Conservation (phyloP, 176 grass and related monocot genomes). For the Carex littledalei region DNA sequence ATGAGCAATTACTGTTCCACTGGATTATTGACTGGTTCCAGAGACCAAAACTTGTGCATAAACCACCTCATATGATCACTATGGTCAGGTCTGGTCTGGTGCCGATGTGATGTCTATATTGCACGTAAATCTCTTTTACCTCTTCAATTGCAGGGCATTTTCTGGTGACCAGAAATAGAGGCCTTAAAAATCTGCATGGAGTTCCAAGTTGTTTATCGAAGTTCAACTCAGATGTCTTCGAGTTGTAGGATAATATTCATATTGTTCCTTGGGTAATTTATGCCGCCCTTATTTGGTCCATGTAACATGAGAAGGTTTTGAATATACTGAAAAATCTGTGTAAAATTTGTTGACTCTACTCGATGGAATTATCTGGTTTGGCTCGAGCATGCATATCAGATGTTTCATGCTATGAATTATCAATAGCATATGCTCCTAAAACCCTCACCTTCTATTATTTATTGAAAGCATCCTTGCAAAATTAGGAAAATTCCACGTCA, state of each 20-base stretch:
- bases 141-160: neutral
- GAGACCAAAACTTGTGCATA: neutral
- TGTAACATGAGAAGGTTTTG: constrained; percentile 7
- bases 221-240: neutral
- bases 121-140: neutral
- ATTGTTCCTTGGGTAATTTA: neutral
- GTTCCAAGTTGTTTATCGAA: neutral
- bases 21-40: neutral
- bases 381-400: neutral
- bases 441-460: neutral
- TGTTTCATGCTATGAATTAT: neutral
- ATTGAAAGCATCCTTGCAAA: neutral
- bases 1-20: neutral
- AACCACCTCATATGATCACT: neutral
- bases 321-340: neutral
- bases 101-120: neutral
- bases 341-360: neutral
- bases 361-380: neutral
- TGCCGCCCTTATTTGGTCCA: neutral
- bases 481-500: neutral
- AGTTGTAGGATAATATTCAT: neutral
- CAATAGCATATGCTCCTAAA: neutral
- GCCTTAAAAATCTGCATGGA: neutral
- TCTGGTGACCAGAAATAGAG: neutral
- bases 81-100: neutral